phyloP scores from a whole-genome alignment of 2,329 filamentous ascomycete genomes.

The Hypoxylon rubiginosum region DNA sequence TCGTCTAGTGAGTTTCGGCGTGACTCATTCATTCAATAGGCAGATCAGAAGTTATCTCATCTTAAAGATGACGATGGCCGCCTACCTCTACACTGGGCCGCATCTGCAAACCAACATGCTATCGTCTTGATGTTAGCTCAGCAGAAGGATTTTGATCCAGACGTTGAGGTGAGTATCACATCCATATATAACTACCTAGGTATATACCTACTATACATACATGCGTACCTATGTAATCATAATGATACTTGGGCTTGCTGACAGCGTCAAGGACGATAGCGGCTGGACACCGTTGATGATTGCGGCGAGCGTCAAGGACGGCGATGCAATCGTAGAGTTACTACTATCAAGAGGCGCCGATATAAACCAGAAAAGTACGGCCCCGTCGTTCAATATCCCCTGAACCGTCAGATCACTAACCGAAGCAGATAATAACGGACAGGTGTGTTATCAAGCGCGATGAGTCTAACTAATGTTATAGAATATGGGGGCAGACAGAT shows the following conservation, averaged over 20 bases:
- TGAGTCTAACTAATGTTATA: not conserved
- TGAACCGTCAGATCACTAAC: constrained; percentile 10
- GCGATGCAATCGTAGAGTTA: constrained; percentile 75
- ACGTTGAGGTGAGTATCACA: constrained; percentile 73
- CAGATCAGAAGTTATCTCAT: constrained; percentile 81
- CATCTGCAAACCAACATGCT: constrained; percentile 82
- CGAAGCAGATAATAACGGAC: constrained; percentile 71
- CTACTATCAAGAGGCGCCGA: constrained; percentile 79
- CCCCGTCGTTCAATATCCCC: not conserved
- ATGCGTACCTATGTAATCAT: too few relatives aligned
- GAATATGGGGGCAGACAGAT: constrained; percentile 9
- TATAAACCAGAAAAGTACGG: constrained; percentile 76
- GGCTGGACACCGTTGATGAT: constrained; percentile 92
- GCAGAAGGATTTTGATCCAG: constrained; percentile 82
- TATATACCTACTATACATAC: too few relatives aligned
- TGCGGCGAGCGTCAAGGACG: constrained; percentile 79
- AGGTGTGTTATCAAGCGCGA: constrained; percentile 58
- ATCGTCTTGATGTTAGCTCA: constrained; percentile 81
- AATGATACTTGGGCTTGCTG: constrained; percentile 3
- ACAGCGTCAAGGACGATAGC: constrained; percentile 68
- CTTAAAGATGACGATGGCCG: constrained; percentile 87
- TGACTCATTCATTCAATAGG: constrained; percentile 60
- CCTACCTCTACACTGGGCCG: constrained; percentile 93
- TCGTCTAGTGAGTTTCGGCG: constrained; percentile 30
- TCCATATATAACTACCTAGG: too few relatives aligned